A percentile compares a stretch with the other conserved stretches of the same genome.
Evolutionary conservation across 2,329 filamentous ascomycete genomes (phyloP).

Genomic region (Neopestalotiopsis clavispora): DNA sequence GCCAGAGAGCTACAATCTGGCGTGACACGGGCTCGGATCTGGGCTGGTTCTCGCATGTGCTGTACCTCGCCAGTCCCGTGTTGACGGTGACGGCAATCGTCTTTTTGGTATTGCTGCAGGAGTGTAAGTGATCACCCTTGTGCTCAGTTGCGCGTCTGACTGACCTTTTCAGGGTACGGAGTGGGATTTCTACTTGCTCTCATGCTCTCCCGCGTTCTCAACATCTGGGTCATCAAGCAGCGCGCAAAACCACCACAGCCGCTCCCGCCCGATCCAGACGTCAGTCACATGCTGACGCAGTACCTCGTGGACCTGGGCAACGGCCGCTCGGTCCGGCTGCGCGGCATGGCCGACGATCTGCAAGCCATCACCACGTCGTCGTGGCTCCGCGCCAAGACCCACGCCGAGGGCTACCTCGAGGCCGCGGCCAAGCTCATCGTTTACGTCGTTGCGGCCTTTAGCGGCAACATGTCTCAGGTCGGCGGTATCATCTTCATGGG

Average conservation of each 20-base stretch:
- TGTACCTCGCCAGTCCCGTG: constrained; percentile 53
- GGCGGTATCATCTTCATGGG: constrained; percentile 57
- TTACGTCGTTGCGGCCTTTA: constrained; percentile 59
- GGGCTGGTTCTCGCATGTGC: constrained; percentile 52
- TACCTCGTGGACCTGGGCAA: constrained; percentile 58
- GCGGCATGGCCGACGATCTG: constrained; percentile 59
- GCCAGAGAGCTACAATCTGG: constrained; percentile 35
- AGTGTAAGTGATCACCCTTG: constrained; percentile 40
- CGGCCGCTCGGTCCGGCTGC: constrained; percentile 56
- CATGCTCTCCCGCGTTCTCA: constrained; percentile 58
- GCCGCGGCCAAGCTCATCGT: constrained; percentile 61
- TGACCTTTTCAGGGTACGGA: constrained; percentile 48
- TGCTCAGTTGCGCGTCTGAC: too few relatives aligned
- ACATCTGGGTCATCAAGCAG: constrained; percentile 60
- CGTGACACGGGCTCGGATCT: constrained; percentile 38
- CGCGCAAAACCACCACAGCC: constrained; percentile 40
- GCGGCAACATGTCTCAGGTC: constrained; percentile 58
- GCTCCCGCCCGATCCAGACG: constrained; percentile 21
- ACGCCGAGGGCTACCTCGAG: constrained; percentile 55
- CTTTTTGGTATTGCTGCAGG: constrained; percentile 51
- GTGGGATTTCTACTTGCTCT: constrained; percentile 52
- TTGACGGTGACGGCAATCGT: constrained; percentile 49
- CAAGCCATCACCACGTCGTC: constrained; percentile 62
- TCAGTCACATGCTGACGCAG: constrained; percentile 40
- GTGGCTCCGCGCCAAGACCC: constrained; percentile 59